Evolutionary conservation across 2,329 filamentous ascomycete genomes (phyloP).

Genomic region (Cytospora mali): DNA sequence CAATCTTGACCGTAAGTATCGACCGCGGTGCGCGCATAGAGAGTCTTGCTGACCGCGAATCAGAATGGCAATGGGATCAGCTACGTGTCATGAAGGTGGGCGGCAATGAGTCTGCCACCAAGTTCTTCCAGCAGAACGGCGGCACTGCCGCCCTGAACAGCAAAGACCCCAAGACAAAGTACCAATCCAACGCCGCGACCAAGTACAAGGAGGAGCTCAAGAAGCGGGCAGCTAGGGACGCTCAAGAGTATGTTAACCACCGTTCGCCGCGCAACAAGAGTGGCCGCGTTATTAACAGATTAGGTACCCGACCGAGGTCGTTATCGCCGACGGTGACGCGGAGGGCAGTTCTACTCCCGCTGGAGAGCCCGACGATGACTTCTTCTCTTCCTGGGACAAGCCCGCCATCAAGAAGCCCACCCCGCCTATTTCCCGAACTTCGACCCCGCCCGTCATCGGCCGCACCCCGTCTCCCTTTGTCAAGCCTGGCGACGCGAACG

Average conservation of each 20-base stretch:
- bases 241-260: conserved; percentile 74
- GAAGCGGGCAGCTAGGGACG: conserved; percentile 79
- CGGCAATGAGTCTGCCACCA: conserved; percentile 96
- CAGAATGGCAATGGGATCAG: conserved; percentile 99
- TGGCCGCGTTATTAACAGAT: conserved; percentile 28
- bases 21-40: not conserved
- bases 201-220: conserved; percentile 99
- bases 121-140: conserved; percentile 96
- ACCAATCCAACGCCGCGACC: conserved; percentile 86
- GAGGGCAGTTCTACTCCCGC: conserved; percentile 76
- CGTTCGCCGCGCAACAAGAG: conserved; percentile 7
- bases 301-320: conserved; percentile 82
- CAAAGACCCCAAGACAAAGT: conserved; percentile 97
- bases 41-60: conserved; percentile 25
- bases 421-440: conserved; percentile 86
- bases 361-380: conserved; percentile 84
- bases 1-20: conserved; percentile 88
- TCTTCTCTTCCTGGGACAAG: conserved; percentile 99
- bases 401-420: conserved; percentile 95
- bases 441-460: conserved; percentile 78
- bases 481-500: conserved; percentile 67
- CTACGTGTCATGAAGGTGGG: conserved; percentile 97
- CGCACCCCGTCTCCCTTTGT: conserved; percentile 91
- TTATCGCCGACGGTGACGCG: conserved; percentile 74
- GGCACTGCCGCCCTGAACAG: conserved; percentile 91